Base-by-base conservation (phyloP, 2,329 filamentous ascomycete species). In the Monosporascus ibericus region DNA sequence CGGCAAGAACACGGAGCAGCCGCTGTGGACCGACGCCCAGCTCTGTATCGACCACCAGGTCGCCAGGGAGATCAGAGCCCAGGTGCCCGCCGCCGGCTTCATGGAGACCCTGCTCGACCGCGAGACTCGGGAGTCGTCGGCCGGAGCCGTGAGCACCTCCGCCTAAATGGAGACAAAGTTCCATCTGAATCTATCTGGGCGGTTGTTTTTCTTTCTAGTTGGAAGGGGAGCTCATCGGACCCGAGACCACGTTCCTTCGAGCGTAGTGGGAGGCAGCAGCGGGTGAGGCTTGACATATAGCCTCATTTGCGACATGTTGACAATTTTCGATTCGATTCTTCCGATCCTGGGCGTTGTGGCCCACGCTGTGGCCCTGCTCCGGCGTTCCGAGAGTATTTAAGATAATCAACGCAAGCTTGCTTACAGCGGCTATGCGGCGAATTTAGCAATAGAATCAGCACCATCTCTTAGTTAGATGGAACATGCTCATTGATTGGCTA, bases 21-120 rank as follows among this genome's bases (percentile, higher is more conserved):
- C 92, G n/a, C 85, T 99, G 40, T 99, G 94, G 94, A 94, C 89
- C 2, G 85, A 96, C 63, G 77, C 81, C 63, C 94, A 99, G 78
- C 82, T 99, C 52, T 89, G 87, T 40, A 79, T 96, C 47, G 80
- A 84, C 54, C 58, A 63, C 54, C 77, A 88, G 64, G 75, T 82
- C 15, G 75, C 83, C 48, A 75, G 80, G 65, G 81, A 86, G 67
- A 80, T 90, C 63, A 74, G 75, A 64, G 75, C 75, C 36, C 72
- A 69, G 18, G 65, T 70, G 55, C 66, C 65, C 25, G 62, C 59
- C 44, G 68, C 65, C 49, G 65, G 64, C 50, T 68, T 85, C 58
- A 82, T 81, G 54, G 81, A 86, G 65, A 73, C 77, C 42, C 72
- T 86, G 46, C 77, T 86, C 38, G 81, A 80, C 66, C 75, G 76